Conservation (phyloP, 2,329 filamentous ascomycete genomes). For the Endothia cerciana region DNA sequence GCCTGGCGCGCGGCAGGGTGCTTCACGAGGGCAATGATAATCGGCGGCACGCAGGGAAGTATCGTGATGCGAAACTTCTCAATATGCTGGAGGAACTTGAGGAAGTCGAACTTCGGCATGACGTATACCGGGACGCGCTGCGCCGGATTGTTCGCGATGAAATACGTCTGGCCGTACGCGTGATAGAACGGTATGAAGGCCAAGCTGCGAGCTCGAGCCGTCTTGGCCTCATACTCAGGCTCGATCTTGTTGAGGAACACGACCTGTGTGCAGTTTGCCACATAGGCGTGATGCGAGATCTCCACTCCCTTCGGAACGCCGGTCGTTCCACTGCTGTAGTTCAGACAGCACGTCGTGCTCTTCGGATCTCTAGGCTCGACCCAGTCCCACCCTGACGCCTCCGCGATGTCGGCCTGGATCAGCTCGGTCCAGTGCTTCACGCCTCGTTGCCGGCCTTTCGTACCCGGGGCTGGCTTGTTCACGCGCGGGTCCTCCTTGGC, state of each 20-base stretch:
- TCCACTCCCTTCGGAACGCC: constrained; percentile 84
- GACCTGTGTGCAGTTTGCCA: constrained; percentile 70
- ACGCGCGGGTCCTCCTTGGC: constrained; percentile 45
- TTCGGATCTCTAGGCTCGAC: constrained; percentile 55
- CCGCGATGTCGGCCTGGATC: constrained; percentile 49
- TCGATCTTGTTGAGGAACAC: constrained; percentile 50
- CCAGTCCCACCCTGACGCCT: constrained; percentile 67
- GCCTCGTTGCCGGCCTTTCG: constrained; percentile 36
- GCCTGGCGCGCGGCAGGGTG: constrained; percentile 66
- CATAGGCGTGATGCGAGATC: constrained; percentile 77
- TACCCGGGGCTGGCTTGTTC: constrained; percentile 33
- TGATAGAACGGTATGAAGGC: constrained; percentile 81
- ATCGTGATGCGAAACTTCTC: constrained; percentile 70
- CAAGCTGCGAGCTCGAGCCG: constrained; percentile 49
- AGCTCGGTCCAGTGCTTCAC: constrained; percentile 69
- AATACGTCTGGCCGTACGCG: constrained; percentile 73
- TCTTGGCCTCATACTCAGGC: constrained; percentile 51
- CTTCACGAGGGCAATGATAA: constrained; percentile 75
- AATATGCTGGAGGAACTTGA: constrained; percentile 70
- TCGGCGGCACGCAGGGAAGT: constrained; percentile 72
- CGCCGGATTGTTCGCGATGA: constrained; percentile 61
- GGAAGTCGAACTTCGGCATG: constrained; percentile 78
- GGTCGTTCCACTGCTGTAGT: constrained; percentile 80
- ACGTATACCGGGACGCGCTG: constrained; percentile 71
- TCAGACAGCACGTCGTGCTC: constrained; percentile 66